Evolutionary conservation across 1,284 basidiomycete species (phyloP), one percentile per base, ranked within the genome.

Genomic region (Pulchroboletus neoregius): DNA sequence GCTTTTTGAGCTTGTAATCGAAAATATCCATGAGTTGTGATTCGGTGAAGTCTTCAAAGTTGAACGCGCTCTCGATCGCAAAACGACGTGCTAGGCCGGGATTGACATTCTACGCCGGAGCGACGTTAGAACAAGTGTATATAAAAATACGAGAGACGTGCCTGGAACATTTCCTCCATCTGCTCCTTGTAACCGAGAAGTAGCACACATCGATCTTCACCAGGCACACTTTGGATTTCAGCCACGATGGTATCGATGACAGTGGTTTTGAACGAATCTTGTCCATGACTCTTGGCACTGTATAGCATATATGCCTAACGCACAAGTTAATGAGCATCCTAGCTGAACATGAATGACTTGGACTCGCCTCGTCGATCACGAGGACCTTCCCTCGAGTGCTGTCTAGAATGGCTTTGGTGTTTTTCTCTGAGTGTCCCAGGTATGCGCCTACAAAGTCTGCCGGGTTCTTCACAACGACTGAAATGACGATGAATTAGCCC

Each of bases 181-280:
- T 82, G 68, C 2, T 74, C 67, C 49, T 77, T 75, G 56, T 84
- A 84, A 1, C 82, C 83, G 1, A 82, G 61, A 39, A 84, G 57
- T 6, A 84, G 63, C 0, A 84, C 79, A 48, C 80, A 83, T 20
- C 81, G 73, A 58, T 84, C 82, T 53, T 84, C 82, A 4, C 82
- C 82, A 2, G 79, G 78, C 0, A 71, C 71, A 40, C 73, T 81
- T 54, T 85, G 82, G 5, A 85, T 74, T 58, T 84, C 82, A 0
- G 82, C 82, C 0, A 85, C 83, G 32, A 85, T 75, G 0, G 82
- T 84, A 55, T 84, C 83, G 34, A 84, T 81, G 31, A 85, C 83
- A 0, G 80, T 72, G 0, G 78, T 79, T 55, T 81, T 83, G 63
- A 67, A 84, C 0, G 67, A 57, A 53, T 84, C 80, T 27, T 50